Base-by-base conservation (phyloP, 2,329 filamentous ascomycete species). In the Penicillium crustosum region DNA sequence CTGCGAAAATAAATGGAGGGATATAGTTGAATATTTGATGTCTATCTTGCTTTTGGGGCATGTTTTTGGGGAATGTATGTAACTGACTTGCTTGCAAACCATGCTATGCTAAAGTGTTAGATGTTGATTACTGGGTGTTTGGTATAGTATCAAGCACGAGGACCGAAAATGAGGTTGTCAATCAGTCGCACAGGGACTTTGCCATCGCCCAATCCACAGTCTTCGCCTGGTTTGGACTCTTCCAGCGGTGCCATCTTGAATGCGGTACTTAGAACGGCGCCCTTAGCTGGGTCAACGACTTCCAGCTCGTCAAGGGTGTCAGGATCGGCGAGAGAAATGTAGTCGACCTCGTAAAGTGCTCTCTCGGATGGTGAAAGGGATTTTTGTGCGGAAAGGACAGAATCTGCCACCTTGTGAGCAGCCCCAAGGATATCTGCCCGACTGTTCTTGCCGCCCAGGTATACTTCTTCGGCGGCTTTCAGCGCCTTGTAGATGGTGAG, bases 211-310 rank as follows among this genome's bases (percentile, higher is more conserved):
- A 93, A 75, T 4, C 84, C 85, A 29, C 81, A 74, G 63, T 92
- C 87, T 73, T 97, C 93, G 0, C 83, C 89, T 6, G 85, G 78
- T 49, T 80, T 82, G 0, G 87, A 81, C 51, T 85, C 82, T 70
- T 95, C 90, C 2, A 96, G 79, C 0, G 92, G 89, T 45, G 91
- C 73, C 89, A 99, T 96, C 77, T 90, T 94, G 57, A 99, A 80
- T 0, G 94, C 94, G 4, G 91, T 92, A 71, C 93, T 97, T 57
- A 99, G 75, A 36, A 99, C 89, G 0, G 89, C 93, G 2, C 93
- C 93, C 62, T 80, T 85, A 0, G 77, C 75, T 0, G 82, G 80
- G 68, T 96, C 89, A 2, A 97, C 83, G 13, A 77, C 72, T 0
- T 89, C 82, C 2, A 96, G 68, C 76, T 97, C 93, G 59, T 90